Conservation (phyloP, 805 yeast species). For the Ogataea pilisensis region DNA sequence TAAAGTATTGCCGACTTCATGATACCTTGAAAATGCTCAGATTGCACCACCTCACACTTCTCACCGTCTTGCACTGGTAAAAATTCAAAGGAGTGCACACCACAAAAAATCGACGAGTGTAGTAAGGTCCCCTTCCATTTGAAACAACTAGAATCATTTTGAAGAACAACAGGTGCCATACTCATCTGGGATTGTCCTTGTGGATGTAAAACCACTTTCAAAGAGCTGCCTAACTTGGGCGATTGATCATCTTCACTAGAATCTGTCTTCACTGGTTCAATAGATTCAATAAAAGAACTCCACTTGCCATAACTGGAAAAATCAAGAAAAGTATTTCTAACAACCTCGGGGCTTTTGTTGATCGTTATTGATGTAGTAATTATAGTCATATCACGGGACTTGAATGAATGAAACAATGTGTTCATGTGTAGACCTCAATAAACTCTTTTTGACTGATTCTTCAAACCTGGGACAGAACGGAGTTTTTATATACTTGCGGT, state of each 20-base stretch:
- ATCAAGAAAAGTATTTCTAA: background rate
- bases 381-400: too few species aligned
- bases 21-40: background rate
- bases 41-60: background rate
- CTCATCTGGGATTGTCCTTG: background rate
- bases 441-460: too few species aligned
- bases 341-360: background rate
- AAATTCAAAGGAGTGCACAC: background rate
- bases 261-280: too few species aligned
- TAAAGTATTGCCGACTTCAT: background rate
- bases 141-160: background rate
- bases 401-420: too few species aligned
- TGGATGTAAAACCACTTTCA: background rate
- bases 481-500: too few species aligned
- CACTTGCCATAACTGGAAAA: background rate
- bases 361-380: conserved; percentile 12
- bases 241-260: background rate
- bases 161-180: background rate
- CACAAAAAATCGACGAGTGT: background rate
- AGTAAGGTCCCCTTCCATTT: background rate
- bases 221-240: background rate
- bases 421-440: too few species aligned
- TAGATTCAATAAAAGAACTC: background rate
- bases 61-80: background rate
- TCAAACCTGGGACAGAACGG: too few species aligned